phyloP scores from a whole-genome alignment of 2,329 filamentous ascomycete genomes.

The Microcyclosporella mali region DNA sequence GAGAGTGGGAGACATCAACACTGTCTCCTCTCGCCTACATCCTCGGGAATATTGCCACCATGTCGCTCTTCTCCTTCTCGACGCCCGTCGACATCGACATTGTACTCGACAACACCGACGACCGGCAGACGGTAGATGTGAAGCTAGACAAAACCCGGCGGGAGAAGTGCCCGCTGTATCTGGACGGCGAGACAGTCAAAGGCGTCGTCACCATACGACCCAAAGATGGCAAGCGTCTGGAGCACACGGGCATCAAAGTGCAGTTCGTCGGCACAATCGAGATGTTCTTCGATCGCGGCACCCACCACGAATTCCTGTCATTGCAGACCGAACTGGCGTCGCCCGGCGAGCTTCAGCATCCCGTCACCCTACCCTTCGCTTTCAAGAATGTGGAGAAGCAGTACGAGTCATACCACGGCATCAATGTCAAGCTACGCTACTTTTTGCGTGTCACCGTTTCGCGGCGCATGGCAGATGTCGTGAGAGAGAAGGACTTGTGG shows the following conservation, averaged over 20 bases:
- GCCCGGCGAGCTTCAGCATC: conserved; percentile 95
- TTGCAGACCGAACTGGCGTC: conserved; percentile 94
- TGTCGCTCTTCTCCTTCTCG: conserved; percentile 94
- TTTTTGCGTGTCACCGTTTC: conserved; percentile 96
- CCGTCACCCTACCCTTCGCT: conserved; percentile 98
- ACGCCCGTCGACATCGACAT: conserved; percentile 98
- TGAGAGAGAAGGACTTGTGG: conserved; percentile 99
- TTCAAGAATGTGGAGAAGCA: conserved; percentile 99
- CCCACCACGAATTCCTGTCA: conserved; percentile 98
- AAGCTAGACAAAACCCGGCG: conserved; percentile 97
- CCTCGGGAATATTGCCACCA: too few species aligned
- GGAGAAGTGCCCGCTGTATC: conserved; percentile 93
- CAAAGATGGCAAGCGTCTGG: conserved; percentile 95
- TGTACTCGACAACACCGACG: conserved; percentile 90
- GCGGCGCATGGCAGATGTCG: conserved; percentile 92
- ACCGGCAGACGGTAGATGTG: conserved; percentile 91
- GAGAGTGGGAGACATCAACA: neutral
- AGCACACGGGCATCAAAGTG: conserved; percentile 98
- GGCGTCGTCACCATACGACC: conserved; percentile 90
- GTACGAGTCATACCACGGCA: conserved; percentile 99
- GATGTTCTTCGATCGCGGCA: conserved; percentile 99
- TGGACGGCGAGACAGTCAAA: conserved; percentile 97
- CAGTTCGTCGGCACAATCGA: conserved; percentile 99
- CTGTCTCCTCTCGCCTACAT: too few species aligned
- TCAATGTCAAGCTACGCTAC: conserved; percentile 98